A percentile compares a stretch with the other conserved stretches of the same genome.
These are phyloP conservation scores for Vishniacozyma victoriae DNA, from an alignment of 768 basidiomycete species.

Conservation along the genomic window DNA sequence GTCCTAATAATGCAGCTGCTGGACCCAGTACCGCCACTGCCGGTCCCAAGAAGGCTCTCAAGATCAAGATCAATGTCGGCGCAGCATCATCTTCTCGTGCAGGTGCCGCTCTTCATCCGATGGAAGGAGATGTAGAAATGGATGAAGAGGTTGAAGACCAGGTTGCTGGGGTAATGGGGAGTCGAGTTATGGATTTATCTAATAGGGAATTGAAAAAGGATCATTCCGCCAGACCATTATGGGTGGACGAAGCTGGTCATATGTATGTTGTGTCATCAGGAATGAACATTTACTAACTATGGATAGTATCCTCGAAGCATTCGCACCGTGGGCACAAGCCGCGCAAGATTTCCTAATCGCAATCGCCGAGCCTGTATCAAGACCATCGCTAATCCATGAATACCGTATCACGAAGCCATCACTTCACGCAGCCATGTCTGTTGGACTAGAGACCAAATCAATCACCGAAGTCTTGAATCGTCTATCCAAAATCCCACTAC, in stretches of 20 bases:
- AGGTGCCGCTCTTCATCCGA: constrained; percentile 22
- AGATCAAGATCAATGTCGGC: constrained; percentile 35
- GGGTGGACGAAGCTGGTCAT: constrained; percentile 59
- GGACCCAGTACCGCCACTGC: constrained; percentile 9
- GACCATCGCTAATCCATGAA: constrained; percentile 97
- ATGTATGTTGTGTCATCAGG: constrained; percentile 30
- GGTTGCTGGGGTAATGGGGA: constrained; percentile 25
- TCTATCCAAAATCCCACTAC: constrained; percentile 75
- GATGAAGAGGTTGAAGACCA: constrained; percentile 17
- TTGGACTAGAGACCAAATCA: constrained; percentile 93
- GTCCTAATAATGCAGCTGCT: constrained; percentile 1
- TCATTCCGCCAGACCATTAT: constrained; percentile 84
- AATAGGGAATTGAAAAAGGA: constrained; percentile 79
- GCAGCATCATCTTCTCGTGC: constrained; percentile 18
- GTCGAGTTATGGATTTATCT: constrained; percentile 37
- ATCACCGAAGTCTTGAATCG: constrained; percentile 78
- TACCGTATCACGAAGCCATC: constrained; percentile 98
- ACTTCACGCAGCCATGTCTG: constrained; percentile 95
- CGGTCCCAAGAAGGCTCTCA: constrained; percentile 4
- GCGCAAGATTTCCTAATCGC: constrained; percentile 98
- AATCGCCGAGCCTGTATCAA: constrained; percentile 96
- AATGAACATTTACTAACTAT: constrained; percentile 56
- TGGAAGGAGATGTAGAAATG: constrained; percentile 29
- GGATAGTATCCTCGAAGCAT: constrained; percentile 87
- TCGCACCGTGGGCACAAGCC: constrained; percentile 94